phyloP scores from a whole-genome alignment of 1,284 basidiomycete species.

The Caloboletus inedulis region DNA sequence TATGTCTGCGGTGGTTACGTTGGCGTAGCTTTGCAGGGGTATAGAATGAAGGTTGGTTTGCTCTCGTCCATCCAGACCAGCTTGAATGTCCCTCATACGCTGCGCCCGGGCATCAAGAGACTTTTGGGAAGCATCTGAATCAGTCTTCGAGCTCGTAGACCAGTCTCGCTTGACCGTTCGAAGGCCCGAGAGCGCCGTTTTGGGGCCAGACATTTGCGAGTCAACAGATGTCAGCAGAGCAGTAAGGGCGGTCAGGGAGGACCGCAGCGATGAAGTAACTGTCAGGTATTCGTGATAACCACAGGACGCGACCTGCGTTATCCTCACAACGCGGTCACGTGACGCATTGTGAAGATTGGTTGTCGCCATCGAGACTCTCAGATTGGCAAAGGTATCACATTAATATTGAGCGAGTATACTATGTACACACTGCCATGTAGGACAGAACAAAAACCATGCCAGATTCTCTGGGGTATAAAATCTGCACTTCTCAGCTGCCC shows the following conservation, averaged over 20 bases:
- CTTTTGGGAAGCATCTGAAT: constrained; percentile 31
- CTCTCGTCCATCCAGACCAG: constrained; percentile 27
- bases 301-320: constrained; percentile 2
- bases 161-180: constrained; percentile 46
- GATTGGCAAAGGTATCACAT: background rate
- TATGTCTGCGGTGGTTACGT: constrained; percentile 32
- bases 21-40: constrained; percentile 16
- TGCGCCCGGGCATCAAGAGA: constrained; percentile 37
- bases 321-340: constrained; percentile 26
- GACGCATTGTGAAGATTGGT: no score
- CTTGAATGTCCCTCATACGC: constrained; percentile 53
- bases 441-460: constrained; percentile 35
- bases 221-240: background rate
- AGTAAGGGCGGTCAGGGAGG: background rate
- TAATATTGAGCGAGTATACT: no score
- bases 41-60: constrained; percentile 20
- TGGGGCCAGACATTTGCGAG: constrained; percentile 35
- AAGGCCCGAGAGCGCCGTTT: constrained; percentile 44
- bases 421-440: no score
- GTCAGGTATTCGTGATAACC: background rate
- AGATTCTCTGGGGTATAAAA: constrained; percentile 24
- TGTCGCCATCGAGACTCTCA: no score
- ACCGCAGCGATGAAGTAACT: background rate
- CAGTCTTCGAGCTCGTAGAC: constrained; percentile 38
- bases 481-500: constrained; percentile 44